Evolutionary conservation across 1,139 yeast species (phyloP).

Genomic region (Arxiozyma heterogenica): DNA sequence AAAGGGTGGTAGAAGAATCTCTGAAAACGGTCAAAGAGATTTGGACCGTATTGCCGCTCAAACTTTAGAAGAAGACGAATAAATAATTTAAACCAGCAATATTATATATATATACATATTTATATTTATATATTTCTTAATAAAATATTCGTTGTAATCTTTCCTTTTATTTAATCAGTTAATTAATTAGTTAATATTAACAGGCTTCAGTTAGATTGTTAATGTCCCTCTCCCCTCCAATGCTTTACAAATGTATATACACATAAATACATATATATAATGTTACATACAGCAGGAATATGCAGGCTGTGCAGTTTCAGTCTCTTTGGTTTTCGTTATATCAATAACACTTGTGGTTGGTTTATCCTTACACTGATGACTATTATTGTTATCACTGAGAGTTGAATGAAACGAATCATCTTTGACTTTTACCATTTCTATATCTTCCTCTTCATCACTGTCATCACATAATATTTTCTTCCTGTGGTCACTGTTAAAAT

Average conservation of each 20-base stretch:
- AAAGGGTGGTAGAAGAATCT: constrained; percentile 99
- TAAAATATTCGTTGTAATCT: neutral
- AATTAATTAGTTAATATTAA: too few species aligned
- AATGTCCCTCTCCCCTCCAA: too few species aligned
- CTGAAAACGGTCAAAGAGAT: constrained; percentile 99
- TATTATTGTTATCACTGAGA: neutral
- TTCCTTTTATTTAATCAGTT: neutral
- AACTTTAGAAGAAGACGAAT: constrained; percentile 88
- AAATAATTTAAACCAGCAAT: constrained; percentile 24
- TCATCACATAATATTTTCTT: constrained; percentile 3
- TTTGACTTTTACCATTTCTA: neutral
- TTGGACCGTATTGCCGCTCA: constrained; percentile 99
- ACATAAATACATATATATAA: too few species aligned
- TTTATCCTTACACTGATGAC: neutral
- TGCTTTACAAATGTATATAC: neutral
- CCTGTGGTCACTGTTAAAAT: constrained; percentile 10
- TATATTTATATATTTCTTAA: neutral
- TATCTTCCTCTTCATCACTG: neutral
- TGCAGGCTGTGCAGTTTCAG: neutral
- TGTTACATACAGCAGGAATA: neutral
- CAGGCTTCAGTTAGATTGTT: too few species aligned
- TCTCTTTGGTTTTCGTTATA: neutral
- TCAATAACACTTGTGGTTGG: neutral
- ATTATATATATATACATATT: neutral
- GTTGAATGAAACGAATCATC: neutral